Conservation (phyloP, 306 rosid genomes). For the Canavalia gladiata region DNA sequence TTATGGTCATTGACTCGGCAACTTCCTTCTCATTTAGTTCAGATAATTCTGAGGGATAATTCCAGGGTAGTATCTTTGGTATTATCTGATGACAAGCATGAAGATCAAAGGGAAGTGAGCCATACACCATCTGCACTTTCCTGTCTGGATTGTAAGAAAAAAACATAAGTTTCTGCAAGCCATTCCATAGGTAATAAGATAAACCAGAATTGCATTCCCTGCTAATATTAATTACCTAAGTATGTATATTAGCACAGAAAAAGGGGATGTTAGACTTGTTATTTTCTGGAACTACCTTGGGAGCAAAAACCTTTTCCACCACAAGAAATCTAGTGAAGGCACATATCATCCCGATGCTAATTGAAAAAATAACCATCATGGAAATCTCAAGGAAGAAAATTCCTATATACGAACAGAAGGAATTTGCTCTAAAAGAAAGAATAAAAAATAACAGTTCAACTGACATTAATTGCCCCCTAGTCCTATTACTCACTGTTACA, state of each 20-base stretch:
- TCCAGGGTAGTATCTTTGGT: conserved; percentile 86
- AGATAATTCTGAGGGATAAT: conserved; percentile 77
- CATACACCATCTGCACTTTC: conserved; percentile 53
- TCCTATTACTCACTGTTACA: not conserved
- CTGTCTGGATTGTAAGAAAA: conserved; percentile 58
- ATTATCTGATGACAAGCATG: conserved; percentile 77
- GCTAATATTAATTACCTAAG: not conserved
- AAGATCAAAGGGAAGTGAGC: conserved; percentile 77
- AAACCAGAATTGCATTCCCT: not conserved
- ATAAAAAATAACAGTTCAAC: not conserved
- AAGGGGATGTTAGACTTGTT: not conserved
- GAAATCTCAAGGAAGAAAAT: conserved; percentile 19
- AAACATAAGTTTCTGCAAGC: conserved; percentile 39
- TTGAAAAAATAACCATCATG: too few species aligned
- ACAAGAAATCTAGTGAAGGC: not conserved
- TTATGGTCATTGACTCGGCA: conserved; percentile 53
- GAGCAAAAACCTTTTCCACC: not conserved
- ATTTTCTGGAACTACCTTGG: conserved; percentile 14
- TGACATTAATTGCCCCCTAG: not conserved
- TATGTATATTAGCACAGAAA: not conserved
- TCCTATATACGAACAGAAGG: conserved; percentile 4
- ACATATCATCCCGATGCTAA: too few species aligned
- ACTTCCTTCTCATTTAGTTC: conserved; percentile 78
- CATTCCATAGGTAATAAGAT: conserved; percentile 26
- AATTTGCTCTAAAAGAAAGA: not conserved